Base-by-base conservation (phyloP, 495 filamentous ascomycete genomes). In the Penicillium maclennaniae region DNA sequence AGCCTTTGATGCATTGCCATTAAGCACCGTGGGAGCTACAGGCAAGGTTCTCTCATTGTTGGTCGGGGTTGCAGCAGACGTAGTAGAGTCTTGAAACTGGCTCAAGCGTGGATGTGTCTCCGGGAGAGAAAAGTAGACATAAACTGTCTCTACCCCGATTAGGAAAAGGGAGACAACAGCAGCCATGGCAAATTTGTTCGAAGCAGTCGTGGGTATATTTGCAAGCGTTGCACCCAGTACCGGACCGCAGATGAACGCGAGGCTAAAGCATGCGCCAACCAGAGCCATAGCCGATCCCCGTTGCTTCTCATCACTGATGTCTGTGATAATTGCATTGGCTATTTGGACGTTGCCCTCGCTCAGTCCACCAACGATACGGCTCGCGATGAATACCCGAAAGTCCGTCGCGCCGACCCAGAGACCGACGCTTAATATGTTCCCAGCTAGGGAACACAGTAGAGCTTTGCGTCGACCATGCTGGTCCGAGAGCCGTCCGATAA, bases 221-320 rank as follows among this genome's bases (percentile, higher is more conserved):
- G 85, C 83, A 19, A 99, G 74, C 55, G 80, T 89, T 0, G 95
- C 93, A 38, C 93, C 93, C 47, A 99, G 76, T 21, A 91, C 88
- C 0, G 93, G 93, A 0, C 93, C 93, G 61, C 92, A 95, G 1
- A 93, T 97, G 66, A 99, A 99, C 12, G 93, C 92, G 58, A 99
- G 27, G 26, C 47, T 49, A 20, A 49, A 49, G 25, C 47, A 49
- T 9, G 83, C 91, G 41, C 92, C 92, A 15, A 97, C 91, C 31
- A 96, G 77, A 10, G 92, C 92, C 85, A 97, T 95, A 23, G 92
- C 95, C 15, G 87, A 83, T 0, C 89, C 89, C 25, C 92, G 79
- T 55, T 83, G 84, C 28, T 79, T 80, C 44, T 87, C 82, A 59
- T 91, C 88, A 52, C 87, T 92, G 54, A 97, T 88, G 68, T 97